Percentiles rank a stretch among this genome's conserved stretches.
Conservation (phyloP, 495 filamentous ascomycete genomes). For the Penicillium parvum region DNA sequence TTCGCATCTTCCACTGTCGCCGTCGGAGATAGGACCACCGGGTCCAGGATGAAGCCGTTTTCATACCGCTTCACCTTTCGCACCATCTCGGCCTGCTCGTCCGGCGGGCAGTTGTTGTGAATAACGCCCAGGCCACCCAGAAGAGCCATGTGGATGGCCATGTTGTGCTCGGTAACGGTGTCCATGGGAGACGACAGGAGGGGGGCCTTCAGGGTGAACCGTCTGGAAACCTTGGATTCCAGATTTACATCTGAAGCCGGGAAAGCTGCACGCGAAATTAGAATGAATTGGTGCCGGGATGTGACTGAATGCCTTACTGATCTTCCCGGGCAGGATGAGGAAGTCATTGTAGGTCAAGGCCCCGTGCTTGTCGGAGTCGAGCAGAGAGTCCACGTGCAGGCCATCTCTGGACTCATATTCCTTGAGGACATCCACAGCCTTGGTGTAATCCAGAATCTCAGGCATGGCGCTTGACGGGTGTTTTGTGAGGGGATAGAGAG, state of each 20-base stretch:
- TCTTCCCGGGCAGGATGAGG: slow-evolving; percentile 61
- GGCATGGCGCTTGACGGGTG: no score
- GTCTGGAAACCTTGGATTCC: slow-evolving; percentile 88
- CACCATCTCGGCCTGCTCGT: slow-evolving; percentile 98
- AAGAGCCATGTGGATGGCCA: slow-evolving; percentile 98
- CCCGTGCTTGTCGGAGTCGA: slow-evolving; percentile 82
- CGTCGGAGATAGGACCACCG: slow-evolving; percentile 81
- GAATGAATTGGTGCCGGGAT: slow-evolving; percentile 1
- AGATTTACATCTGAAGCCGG: slow-evolving; percentile 84
- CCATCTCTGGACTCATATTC: slow-evolving; percentile 73
- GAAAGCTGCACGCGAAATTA: slow-evolving; percentile 54
- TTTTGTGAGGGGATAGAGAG: no score
- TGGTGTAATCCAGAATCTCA: slow-evolving; percentile 52
- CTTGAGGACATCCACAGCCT: slow-evolving; percentile 72
- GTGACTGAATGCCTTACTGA: slow-evolving; percentile 44
- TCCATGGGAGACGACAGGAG: slow-evolving; percentile 98
- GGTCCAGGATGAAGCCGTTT: slow-evolving; percentile 98
- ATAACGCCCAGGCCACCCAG: slow-evolving; percentile 95
- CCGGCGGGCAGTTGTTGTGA: slow-evolving; percentile 96
- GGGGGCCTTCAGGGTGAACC: slow-evolving; percentile 88
- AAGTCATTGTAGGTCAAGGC: slow-evolving; percentile 86
- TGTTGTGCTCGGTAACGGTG: slow-evolving; percentile 97
- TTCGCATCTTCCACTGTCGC: slow-evolving; percentile 91
- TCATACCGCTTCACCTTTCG: slow-evolving; percentile 98
- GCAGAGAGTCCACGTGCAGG: slow-evolving; percentile 71